These are phyloP conservation scores for Pelargonium fulgidum DNA, from an alignment of 441 rosid genomes.

Conservation along the genomic window DNA sequence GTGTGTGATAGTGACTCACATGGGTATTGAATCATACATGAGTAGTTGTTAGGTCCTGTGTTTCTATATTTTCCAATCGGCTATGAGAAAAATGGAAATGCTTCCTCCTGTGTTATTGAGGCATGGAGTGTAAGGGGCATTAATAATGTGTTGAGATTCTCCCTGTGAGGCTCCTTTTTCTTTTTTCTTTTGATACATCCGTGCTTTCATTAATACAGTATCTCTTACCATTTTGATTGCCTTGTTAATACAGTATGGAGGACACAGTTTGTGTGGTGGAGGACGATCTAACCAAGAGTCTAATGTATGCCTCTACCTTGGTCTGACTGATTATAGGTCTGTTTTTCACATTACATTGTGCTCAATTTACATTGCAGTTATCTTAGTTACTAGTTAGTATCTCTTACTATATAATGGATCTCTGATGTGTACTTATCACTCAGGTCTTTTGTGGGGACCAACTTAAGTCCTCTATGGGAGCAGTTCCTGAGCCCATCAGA, in stretches of 20 bases:
- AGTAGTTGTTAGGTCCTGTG: not conserved
- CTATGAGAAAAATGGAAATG: not conserved
- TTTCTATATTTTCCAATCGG: not conserved
- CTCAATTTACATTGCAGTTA: not conserved
- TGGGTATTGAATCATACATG: not conserved
- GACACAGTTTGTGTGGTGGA: conserved; percentile 32
- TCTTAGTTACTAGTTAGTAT: conserved; percentile 10
- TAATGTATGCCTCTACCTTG: conserved; percentile 59
- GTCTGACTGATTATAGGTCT: conserved; percentile 80
- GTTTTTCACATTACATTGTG: conserved; percentile 16
- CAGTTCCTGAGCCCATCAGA: conserved; percentile 60
- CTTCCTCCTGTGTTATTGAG: not conserved
- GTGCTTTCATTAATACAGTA: not conserved
- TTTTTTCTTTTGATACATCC: not conserved
- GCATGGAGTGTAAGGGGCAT: not conserved
- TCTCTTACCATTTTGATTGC: too few relatives aligned
- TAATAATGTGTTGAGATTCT: not conserved
- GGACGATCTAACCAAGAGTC: conserved; percentile 32
- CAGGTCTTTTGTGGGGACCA: conserved; percentile 92
- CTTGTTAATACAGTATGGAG: conserved; percentile 53
- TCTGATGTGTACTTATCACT: conserved; percentile 23
- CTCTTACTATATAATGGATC: conserved; percentile 15
- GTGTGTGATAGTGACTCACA: not conserved
- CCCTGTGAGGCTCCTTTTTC: not conserved
- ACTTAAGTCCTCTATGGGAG: conserved; percentile 80